Base-by-base conservation (phyloP, 805 yeast genomes). In the Saturnispora silvae region DNA sequence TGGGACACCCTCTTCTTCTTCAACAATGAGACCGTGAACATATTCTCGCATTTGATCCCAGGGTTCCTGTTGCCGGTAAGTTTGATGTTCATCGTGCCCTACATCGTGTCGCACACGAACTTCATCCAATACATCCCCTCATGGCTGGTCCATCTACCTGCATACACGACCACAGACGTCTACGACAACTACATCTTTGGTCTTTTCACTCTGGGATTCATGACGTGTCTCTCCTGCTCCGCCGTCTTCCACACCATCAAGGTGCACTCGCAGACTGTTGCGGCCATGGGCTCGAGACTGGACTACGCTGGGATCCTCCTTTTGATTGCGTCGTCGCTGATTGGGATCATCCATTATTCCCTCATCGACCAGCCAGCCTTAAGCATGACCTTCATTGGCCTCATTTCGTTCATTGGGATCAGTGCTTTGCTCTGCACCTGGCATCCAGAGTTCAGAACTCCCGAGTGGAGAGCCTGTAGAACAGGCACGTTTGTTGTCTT, bases 401-500 rank as follows among this genome's bases (percentile, higher is more conserved):
- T 80, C 14, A 77, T 81, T 8, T 33, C 70, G 4, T 31, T 50
- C 0, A 62, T 84, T 13, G 96, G 94, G 0, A 27, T 60, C 0
- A 55, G 69, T 2, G 84, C 95, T 48, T 68, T 80, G 1, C 50
- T 67, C 1, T 64, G 81, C 24, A 80, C 92, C 0, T 58, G 84
- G 42, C 65, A 71, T 38, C 76, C 78, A 4, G 67, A 64, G 42
- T 86, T 87, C 52, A 64, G 84, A n/a, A 57, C 78, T 4, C 70
- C 80, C 4, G 67, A 63, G 22, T 85, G 83, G 77, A 68, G 95
- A 26, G 76, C 87, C 1, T 70, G 72, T 40, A 63, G 96, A 37
- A 89, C 96, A 0, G 45, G 68, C 1, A 73, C 86, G 73, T 86
- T 86, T 57, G 77, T 86, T 7, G 48, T 69, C 2, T 86, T 87